Base-by-base conservation (phyloP, 139 green algal genomes). In the Haematococcus lacustris region DNA sequence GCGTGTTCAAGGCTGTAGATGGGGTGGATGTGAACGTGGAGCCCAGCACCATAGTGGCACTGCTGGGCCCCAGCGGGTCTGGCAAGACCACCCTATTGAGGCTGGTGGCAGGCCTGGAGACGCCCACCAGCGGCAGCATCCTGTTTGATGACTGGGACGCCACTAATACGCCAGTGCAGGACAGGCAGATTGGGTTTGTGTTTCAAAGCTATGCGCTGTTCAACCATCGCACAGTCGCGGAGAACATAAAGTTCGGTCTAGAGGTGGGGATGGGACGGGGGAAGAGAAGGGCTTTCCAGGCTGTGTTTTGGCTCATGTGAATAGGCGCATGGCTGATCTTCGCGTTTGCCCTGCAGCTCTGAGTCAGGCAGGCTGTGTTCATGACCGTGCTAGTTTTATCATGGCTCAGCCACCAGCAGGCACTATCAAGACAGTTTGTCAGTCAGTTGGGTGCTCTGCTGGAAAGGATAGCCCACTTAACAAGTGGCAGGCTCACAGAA, bases 191-290 rank as follows among this genome's bases (percentile, higher is more conserved):
- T 34, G 92, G 91, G 33, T 88, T 97, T 51, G 85, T 96, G 50
- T 97, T 97, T 80, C 90, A 95, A 75, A 89, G 74, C 70, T 97
- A 96, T 70, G 92, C 92, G 23, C 82, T 97, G n/a, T 97, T 96
- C 85, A 89, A 86, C 59, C 91, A 97, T 81, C 95, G 93, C 87
- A 96, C 82, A 1, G 85, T 96, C n/a, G 83, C 80, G 7, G 82
- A 96, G 7, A 97, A 97, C 83, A 89, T 97, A 77, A 80, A 80
- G 38, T 97, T 96, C 81, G 92, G 92, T 4, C 82, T 90, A n/a
- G 80, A 87, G 71, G 87, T 91, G 38, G 59, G 76, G 9, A 28
- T 57, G 47, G 13, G 13, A 57, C 47, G n/a, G n/a, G n/a, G n/a
- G n/a, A n/a, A n/a, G n/a, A n/a, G n/a, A n/a, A n/a, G n/a, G n/a